Base-by-base conservation (phyloP, 2,329 filamentous ascomycete species). In the Xylariaceae sp. region DNA sequence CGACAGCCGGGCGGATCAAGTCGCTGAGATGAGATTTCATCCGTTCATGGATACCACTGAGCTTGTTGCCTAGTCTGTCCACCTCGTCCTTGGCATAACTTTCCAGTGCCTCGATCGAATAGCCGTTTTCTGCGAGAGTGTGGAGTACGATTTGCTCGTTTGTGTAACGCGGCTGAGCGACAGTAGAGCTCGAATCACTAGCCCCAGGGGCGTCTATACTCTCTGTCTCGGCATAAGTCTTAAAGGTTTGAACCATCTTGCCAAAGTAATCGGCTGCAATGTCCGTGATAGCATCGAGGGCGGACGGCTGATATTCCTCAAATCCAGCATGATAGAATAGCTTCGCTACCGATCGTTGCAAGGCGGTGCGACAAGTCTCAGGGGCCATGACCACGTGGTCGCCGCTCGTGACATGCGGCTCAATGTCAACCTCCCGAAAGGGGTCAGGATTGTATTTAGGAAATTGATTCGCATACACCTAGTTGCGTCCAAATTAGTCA, bases 401-500 rank as follows among this genome's bases (percentile, higher is more conserved):
- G 56, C 95, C 91, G 29, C 88, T 88, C 44, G 93, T 83, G 44
- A 96, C 92, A 62, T 93, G 86, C n/a, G 90, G 81, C 40, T 90
- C 85, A 42, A 93, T 83, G 61, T 97, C 93, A 34, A 80, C 77
- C 67, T 98, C 93, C 16, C 85, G 70, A 52, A 98, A 96, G 0
- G 89, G 88, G 62, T 92, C 85, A 1, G 87, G 87, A 52, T 95
- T 88, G 62, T 95, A 95, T 68, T 95, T 96, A 54, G 92, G 90
- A 59, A 98, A 98, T 65, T 98, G 93, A 61, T 98, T 98, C 61
- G 91, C 87, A 64, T 98, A 98, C 63, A 95, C 87, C 86, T 93
- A 39, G 19, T 1, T 47, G 20, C 8, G 50, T 67, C n/a, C n/a
- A n/a, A n/a, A n/a, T n/a, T n/a, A n/a, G n/a, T n/a, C 45, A 67